A percentile compares a stretch with the other conserved stretches of the same genome.
Conservation (phyloP, 371 early-diverging fungal genomes). For the Syncephalastrum monosporum region DNA sequence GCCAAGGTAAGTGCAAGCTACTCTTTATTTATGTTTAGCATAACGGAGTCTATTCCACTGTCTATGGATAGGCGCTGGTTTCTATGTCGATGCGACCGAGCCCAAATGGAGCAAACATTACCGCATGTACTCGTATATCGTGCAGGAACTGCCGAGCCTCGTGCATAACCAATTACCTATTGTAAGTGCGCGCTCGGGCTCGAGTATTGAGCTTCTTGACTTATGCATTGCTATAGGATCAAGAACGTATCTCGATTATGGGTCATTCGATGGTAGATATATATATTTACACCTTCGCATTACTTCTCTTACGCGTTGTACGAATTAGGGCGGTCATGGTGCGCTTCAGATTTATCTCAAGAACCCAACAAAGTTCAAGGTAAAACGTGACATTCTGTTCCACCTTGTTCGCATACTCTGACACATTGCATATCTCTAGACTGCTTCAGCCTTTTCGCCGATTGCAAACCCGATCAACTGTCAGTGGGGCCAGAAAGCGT, state of each 20-base stretch:
- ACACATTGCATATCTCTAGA: conserved; percentile 16
- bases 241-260: conserved; percentile 62
- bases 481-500: conserved; percentile 80
- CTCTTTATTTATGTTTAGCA: background rate
- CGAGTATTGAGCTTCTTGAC: background rate
- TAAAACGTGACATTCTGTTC: conserved; percentile 5
- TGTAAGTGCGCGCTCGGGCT: conserved; percentile 34
- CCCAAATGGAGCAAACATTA: conserved; percentile 73
- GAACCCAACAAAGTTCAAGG: conserved; percentile 67
- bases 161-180: conserved; percentile 58
- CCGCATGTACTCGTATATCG: conserved; percentile 85
- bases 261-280: conserved; percentile 79
- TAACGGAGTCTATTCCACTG: background rate
- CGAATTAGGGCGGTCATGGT: conserved; percentile 85
- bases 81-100: conserved; percentile 80
- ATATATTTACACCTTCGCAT: background rate
- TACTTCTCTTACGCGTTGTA: background rate
- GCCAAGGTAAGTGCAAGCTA: conserved; percentile 27
- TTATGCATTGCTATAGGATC: conserved; percentile 41
- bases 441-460: conserved; percentile 85
- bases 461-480: conserved; percentile 73
- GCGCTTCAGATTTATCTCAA: conserved; percentile 74
- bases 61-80: conserved; percentile 59
- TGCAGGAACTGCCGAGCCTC: conserved; percentile 67
- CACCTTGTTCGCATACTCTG: background rate